A percentile compares a stretch with the other conserved stretches of the same genome.
Evolutionary conservation across 352 stramenopile species (phyloP).

Genomic region (Phytopythium chamaehyphon): DNA sequence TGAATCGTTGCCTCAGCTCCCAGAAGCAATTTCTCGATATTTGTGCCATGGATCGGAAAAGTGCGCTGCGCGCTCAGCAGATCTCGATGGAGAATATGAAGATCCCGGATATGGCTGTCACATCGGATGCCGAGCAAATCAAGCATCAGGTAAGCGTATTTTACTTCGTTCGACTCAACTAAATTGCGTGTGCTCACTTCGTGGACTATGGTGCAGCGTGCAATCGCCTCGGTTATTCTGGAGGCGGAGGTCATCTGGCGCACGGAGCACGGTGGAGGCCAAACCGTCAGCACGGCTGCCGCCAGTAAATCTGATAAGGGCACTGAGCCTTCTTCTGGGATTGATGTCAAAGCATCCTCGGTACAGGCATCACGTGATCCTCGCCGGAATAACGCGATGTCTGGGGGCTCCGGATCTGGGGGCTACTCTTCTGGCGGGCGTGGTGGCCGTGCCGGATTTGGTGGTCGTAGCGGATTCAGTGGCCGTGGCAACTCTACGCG

Average conservation of each 20-base stretch:
- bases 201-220: conserved; percentile 32
- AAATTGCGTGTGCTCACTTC: conserved; percentile 5
- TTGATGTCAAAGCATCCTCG: too few species aligned
- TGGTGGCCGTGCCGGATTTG: background rate
- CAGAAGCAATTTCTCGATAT: conserved; percentile 81
- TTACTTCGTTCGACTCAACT: background rate
- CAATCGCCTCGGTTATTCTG: conserved; percentile 62
- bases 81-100: conserved; percentile 69
- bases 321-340: background rate
- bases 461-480: background rate
- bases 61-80: conserved; percentile 59
- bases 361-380: too few species aligned
- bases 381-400: too few species aligned
- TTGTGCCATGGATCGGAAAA: conserved; percentile 57
- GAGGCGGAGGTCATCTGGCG: conserved; percentile 66
- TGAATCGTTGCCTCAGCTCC: conserved; percentile 61
- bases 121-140: conserved; percentile 37
- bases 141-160: conserved; percentile 37
- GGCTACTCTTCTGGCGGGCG: conserved; percentile 25
- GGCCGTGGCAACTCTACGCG: conserved; percentile 1
- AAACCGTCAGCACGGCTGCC: background rate
- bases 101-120: conserved; percentile 65
- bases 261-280: conserved; percentile 31
- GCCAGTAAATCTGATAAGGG: conserved; percentile 12
- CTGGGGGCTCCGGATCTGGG: too few species aligned